These are phyloP conservation scores for Schwanniomyces pseudopolymorphus DNA, from an alignment of 805 yeast species.

Conservation along the genomic window DNA sequence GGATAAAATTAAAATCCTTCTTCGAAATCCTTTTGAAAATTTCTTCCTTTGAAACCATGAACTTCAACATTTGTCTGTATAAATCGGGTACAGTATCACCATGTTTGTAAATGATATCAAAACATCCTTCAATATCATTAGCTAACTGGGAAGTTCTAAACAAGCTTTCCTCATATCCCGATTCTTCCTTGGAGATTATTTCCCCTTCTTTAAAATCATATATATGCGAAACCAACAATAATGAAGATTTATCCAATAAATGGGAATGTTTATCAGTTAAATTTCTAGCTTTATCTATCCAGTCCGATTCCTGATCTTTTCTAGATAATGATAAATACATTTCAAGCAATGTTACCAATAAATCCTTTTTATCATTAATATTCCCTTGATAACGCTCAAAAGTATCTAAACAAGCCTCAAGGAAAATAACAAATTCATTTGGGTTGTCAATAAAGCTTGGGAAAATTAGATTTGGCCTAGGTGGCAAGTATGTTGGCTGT, in stretches of 20 bases:
- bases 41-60: constrained; percentile 55
- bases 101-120: constrained; percentile 55
- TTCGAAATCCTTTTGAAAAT: constrained; percentile 54
- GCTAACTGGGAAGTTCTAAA: constrained; percentile 65
- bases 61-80: constrained; percentile 62
- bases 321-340: constrained; percentile 65
- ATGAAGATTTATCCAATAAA: constrained; percentile 53
- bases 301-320: constrained; percentile 39
- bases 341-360: constrained; percentile 78
- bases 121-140: constrained; percentile 56
- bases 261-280: constrained; percentile 49
- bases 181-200: constrained; percentile 34
- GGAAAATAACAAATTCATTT: constrained; percentile 82
- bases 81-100: constrained; percentile 66
- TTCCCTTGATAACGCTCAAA: constrained; percentile 76
- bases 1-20: constrained; percentile 44
- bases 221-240: constrained; percentile 57
- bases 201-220: constrained; percentile 55
- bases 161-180: constrained; percentile 56
- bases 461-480: constrained; percentile 83
- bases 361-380: constrained; percentile 65
- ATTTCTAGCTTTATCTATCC: constrained; percentile 65
- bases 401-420: constrained; percentile 86
- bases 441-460: constrained; percentile 85
- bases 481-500: constrained; percentile 82